Evolutionary conservation across 768 basidiomycete genomes (phyloP).

Genomic region (Rhodocollybia butyracea): DNA sequence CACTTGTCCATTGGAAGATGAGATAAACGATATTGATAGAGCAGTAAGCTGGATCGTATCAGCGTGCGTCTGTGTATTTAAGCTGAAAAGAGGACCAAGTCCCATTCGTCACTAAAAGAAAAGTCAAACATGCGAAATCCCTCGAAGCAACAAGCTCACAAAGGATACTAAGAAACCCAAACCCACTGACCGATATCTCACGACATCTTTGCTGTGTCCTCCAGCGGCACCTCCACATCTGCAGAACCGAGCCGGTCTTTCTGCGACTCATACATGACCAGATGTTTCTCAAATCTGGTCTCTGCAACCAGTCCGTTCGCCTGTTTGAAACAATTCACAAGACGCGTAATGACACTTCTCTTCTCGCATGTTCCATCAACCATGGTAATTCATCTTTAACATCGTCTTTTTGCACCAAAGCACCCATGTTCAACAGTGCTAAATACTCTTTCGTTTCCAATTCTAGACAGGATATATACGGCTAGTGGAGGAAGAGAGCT

Average conservation of each 20-base stretch:
- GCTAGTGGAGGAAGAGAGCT: conserved; percentile 56
- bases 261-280: too few relatives aligned
- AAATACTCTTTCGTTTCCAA: conserved; percentile 84
- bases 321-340: conserved; percentile 83
- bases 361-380: conserved; percentile 92
- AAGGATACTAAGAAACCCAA: conserved; percentile 7
- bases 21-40: too few relatives aligned
- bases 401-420: conserved; percentile 88
- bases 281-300: conserved; percentile 64
- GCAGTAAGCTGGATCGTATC: conserved; percentile 8
- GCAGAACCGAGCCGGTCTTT: too few relatives aligned
- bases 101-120: not conserved
- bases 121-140: not conserved
- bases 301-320: conserved; percentile 99
- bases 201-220: too few relatives aligned
- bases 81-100: not conserved
- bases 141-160: not conserved
- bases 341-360: conserved; percentile 88
- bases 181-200: too few relatives aligned
- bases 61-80: not conserved
- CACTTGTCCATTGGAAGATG: too few relatives aligned
- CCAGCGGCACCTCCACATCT: too few relatives aligned
- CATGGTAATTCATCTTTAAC: conserved; percentile 90
- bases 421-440: conserved; percentile 84
- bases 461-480: conserved; percentile 78